Evolutionary conservation across 1,284 basidiomycete genomes (phyloP), one percentile per base, ranked within the genome.

Genomic region (Ustilago trichophora): DNA sequence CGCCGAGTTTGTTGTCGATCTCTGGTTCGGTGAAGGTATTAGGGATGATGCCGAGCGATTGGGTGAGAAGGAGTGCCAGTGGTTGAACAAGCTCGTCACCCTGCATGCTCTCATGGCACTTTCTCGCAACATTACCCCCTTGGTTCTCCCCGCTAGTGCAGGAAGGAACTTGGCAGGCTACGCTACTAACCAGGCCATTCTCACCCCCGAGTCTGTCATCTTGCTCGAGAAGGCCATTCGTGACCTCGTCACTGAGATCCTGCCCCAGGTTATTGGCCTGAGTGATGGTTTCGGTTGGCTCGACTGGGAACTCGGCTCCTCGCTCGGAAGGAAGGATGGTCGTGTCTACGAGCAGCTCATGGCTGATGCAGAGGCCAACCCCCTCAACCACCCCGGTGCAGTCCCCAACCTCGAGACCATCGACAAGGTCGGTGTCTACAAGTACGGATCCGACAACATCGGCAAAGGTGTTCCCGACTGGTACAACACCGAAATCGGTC

Each of bases 211-310:
- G 56, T 82, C 85, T 1, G 85, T 87, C 4, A 83, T 85, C 24
- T 78, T 80, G 0, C 81, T 91, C 22, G 86, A 90, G 9, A 75
- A 84, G 25, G 83, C 86, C 1, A 86, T 91, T 55, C 82, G 86
- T 25, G 46, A 77, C 2, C 66, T 86, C 87, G 88, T 82, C 65
- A 80, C 19, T 22, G 83, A 85, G 36, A 74, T 92, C 9, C 78
- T 91, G 3, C 88, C 89, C 0, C 85, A 92, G 63, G 86, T 85
- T 5, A 87, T 92, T 50, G 88, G 87, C 0, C 81, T 92, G 31
- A 87, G 85, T 13, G 90, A 92, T 75, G 87, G 88, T 2, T 91
- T 91, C 75, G 88, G 87, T 0, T 90, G 90, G 77, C 85, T 86
- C 0, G 90, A 92, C 73, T 91, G 89, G 88, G 87, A 90, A 50